Percentiles rank a stretch among this genome's conserved stretches.
phyloP scores from a whole-genome alignment of 495 filamentous ascomycete genomes.

The Aspergillus haitiensis region DNA sequence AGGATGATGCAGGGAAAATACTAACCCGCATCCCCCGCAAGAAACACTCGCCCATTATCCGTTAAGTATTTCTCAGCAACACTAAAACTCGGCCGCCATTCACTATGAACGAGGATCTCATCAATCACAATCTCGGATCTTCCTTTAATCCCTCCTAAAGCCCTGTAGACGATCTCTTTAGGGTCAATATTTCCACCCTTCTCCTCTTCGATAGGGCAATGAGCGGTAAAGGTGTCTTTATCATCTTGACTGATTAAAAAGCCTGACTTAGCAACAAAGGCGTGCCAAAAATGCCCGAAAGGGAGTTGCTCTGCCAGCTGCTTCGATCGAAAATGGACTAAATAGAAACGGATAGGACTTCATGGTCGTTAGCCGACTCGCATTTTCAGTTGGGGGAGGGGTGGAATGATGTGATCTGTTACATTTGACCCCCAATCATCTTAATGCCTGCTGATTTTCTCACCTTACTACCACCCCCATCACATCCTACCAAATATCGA shows the following conservation, averaged over 20 bases:
- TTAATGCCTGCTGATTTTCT: slow-evolving; percentile 23
- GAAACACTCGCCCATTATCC: slow-evolving; percentile 42
- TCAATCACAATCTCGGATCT: slow-evolving; percentile 30
- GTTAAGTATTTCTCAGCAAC: slow-evolving; percentile 23
- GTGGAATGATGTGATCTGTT: slow-evolving; percentile 11
- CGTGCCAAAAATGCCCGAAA: slow-evolving; percentile 33
- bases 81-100: slow-evolving; percentile 26
- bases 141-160: slow-evolving; percentile 25
- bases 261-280: slow-evolving; percentile 22
- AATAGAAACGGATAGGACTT: slow-evolving; percentile 24
- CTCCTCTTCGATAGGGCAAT: slow-evolving; percentile 19
- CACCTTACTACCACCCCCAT: slow-evolving; percentile 30
- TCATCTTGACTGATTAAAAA: slow-evolving; percentile 35
- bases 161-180: slow-evolving; percentile 23
- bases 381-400: not conserved
- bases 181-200: slow-evolving; percentile 18
- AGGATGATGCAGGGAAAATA: slow-evolving; percentile 1
- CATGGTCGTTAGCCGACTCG: not conserved
- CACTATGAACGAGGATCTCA: slow-evolving; percentile 29
- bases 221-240: slow-evolving; percentile 33
- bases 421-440: slow-evolving; percentile 30
- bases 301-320: slow-evolving; percentile 24
- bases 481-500: slow-evolving; percentile 28
- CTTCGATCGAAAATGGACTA: slow-evolving; percentile 36
- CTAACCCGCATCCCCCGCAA: slow-evolving; percentile 50